Evolutionary conservation across 805 yeast species (phyloP).

Genomic region (Candida silvicultrix): DNA sequence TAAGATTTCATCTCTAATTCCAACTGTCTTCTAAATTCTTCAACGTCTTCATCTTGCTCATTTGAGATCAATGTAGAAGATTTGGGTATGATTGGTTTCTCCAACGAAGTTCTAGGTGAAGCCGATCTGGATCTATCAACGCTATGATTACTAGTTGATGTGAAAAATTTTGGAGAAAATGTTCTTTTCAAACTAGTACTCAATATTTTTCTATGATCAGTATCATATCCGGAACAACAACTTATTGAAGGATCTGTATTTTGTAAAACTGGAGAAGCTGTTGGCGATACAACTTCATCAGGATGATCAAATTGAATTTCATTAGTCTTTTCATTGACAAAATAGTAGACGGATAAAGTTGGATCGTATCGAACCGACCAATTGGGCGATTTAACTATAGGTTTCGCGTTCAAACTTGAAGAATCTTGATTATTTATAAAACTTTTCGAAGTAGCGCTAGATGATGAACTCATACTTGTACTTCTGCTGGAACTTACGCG

Average conservation of each 20-base stretch:
- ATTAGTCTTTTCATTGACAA: slow-evolving; percentile 23
- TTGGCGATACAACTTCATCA: slow-evolving; percentile 27
- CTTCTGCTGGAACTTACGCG: background rate
- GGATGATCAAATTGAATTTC: slow-evolving; percentile 32
- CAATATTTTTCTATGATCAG: slow-evolving; percentile 8
- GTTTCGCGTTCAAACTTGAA: slow-evolving; percentile 1
- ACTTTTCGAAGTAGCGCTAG: background rate
- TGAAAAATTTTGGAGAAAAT: slow-evolving; percentile 14
- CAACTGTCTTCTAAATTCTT: slow-evolving; percentile 16
- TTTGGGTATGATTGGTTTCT: background rate
- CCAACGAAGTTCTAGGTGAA: background rate
- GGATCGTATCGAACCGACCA: slow-evolving; percentile 24
- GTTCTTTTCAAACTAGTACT: slow-evolving; percentile 15
- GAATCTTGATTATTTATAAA: background rate
- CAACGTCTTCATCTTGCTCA: slow-evolving; percentile 14
- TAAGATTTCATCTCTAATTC: slow-evolving; percentile 17
- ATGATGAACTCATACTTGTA: background rate
- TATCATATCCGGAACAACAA: background rate
- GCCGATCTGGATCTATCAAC: background rate
- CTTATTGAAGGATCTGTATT: background rate
- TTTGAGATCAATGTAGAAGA: background rate
- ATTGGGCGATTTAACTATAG: slow-evolving; percentile 13
- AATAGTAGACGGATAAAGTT: slow-evolving; percentile 26
- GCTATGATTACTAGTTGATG: slow-evolving; percentile 1
- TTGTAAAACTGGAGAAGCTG: slow-evolving; percentile 1